Base-by-base conservation (phyloP, 2,329 filamentous ascomycete genomes). In the Diaporthe velutina region DNA sequence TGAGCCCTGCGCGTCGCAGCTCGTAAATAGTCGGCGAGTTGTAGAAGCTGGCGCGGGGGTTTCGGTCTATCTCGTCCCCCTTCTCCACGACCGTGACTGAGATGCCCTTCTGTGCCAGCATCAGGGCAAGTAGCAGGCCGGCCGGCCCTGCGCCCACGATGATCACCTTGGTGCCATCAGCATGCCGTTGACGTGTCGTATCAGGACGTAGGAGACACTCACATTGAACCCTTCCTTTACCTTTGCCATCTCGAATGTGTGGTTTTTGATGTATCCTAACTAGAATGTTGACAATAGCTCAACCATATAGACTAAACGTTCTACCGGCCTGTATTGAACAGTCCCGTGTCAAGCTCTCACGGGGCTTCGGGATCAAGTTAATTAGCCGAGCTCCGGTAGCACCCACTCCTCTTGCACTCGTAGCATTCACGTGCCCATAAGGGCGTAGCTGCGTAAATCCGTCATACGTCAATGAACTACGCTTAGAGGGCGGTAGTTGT, bases 31-130 rank as follows among this genome's bases (percentile, higher is more conserved):
- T 77, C 9, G 79, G 79, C 25, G 77, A 66, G 57, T 75, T 79
- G 75, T 83, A 82, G 76, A 81, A 79, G 60, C 77, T 80, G 5
- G 82, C 82, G 38, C 81, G 79, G 12, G 81, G 80, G 60, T 81
- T 79, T 7, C 75, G 79, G 73, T 83, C 80, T 30, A 82, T 71
- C 35, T 73, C 67, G n/a, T 57, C 13, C 22, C 79, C 78, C 70
- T 79, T 78, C 54, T 82, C 81, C 33, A 83, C 72, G 6, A 83
- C 74, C 2, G 77, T 78, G 30, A 80, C 80, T 8, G 74, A 50
- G 52, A 82, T 79, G 35, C 77, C 73, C 28, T 75, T 73, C 55
- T 78, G 77, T 12, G 77, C 77, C 6, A 80, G 74, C 50, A 80
- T 66, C 22, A 80, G 70, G n/a, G 77, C 74, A 4, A 79, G 73